A percentile compares a stretch with the other conserved stretches of the same genome.
Evolutionary conservation across 768 basidiomycete genomes (phyloP).

Genomic region (Candolleomyces aberdarensis): DNA sequence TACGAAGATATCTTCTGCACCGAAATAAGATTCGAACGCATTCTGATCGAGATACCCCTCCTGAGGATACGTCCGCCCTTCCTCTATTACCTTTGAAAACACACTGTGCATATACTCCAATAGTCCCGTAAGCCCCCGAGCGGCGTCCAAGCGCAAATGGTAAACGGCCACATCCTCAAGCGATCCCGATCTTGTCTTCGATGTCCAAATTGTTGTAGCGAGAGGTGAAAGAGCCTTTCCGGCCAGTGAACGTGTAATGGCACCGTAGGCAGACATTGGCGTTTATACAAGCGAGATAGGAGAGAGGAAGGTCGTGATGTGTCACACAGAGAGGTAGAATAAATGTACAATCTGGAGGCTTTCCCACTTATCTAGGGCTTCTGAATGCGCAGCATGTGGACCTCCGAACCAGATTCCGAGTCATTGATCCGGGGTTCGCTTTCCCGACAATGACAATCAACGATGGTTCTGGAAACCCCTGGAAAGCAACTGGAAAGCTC

Average conservation of each 20-base stretch:
- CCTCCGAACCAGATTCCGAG: no score
- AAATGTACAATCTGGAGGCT: no score
- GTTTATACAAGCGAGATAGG: neutral
- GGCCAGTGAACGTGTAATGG: constrained; percentile 38
- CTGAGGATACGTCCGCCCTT: constrained; percentile 84
- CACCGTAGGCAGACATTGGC: constrained; percentile 73
- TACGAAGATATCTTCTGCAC: constrained; percentile 72
- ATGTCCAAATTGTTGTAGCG: constrained; percentile 47
- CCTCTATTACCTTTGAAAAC: constrained; percentile 74
- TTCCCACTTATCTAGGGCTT: no score
- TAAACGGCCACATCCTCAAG: constrained; percentile 40
- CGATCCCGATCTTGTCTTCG: constrained; percentile 12
- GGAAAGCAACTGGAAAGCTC: no score
- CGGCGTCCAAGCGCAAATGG: constrained; percentile 45
- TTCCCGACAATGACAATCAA: no score
- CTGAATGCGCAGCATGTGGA: no score
- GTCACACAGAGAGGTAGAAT: no score
- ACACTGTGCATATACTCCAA: constrained; percentile 54
- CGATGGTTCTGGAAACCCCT: no score
- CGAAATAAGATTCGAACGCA: constrained; percentile 73
- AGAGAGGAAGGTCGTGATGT: no score
- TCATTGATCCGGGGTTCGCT: no score
- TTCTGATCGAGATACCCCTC: constrained; percentile 53
- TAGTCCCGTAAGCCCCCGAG: constrained; percentile 43
- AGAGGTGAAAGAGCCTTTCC: constrained; percentile 21